Evolutionary conservation across 179 eudicot genomes (phyloP), one percentile per base, ranked within the genome.

Genomic region (Beta corolliflora): DNA sequence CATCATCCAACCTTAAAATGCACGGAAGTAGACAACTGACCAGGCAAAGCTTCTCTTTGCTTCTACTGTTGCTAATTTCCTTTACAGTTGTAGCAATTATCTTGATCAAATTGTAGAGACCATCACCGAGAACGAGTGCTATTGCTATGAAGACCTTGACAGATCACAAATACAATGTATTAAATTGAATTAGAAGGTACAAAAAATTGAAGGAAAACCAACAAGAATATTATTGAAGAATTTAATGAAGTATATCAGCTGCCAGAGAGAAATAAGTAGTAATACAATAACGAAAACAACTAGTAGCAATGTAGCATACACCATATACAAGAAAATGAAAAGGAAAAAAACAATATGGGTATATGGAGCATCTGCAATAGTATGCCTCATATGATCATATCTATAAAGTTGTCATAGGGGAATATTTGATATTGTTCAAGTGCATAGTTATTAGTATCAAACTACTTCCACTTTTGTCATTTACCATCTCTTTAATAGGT

Each of bases 91-190:
- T 77, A 50, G 85, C 72, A 64, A 95, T 86, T 50, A 95, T 94
- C 89, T 95, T 95, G 83, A 94, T 76, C 86, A 95, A 85, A 90
- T 95, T 95, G 90, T 95, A 95, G 71, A 95, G 90, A 63, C 99
- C 99, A 84, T 95, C 99, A 52, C 99, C 99, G 80, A 95, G 97
- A 82, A 95, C 94, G 59, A 95, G 90, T 76, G 98, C 83, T 74
- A 94, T 92, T 84, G 99, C 91, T 74, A n/a, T n/a, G n/a, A n/a
- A n/a, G n/a, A n/a, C n/a, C n/a, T n/a, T n/a, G n/a, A n/a, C n/a
- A n/a, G n/a, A 95, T 91, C 81, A 95, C 29, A 80, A 15, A 82
- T 23, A 52, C 50, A 31, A 21, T n/a, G 77, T 46, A 75, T 41
- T 36, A 60, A 44, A 60, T 44, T 53, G 15, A 3, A 59, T 29